Conservation (phyloP, 1,284 basidiomycete species). For the Moesziomyces globuligerus region DNA sequence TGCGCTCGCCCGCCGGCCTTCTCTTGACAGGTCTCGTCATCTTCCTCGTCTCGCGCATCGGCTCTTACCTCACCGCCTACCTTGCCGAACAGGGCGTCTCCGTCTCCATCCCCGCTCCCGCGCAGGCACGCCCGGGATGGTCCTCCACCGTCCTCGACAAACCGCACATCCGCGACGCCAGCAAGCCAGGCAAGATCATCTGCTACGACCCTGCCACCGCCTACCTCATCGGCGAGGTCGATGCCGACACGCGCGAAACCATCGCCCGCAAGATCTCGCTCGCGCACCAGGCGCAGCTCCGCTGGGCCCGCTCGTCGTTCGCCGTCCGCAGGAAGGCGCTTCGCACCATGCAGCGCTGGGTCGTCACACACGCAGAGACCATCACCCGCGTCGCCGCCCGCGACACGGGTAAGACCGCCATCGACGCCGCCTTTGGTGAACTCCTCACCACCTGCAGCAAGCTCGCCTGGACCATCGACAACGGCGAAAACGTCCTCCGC, state of each 20-base stretch:
- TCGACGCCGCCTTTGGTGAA: slow-evolving; percentile 71
- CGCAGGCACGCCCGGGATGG: slow-evolving; percentile 50
- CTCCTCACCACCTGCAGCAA: slow-evolving; percentile 61
- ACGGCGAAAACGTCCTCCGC: slow-evolving; percentile 48
- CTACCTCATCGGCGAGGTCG: slow-evolving; percentile 76
- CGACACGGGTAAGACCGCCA: slow-evolving; percentile 91
- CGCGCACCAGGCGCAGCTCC: slow-evolving; percentile 77
- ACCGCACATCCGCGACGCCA: slow-evolving; percentile 19
- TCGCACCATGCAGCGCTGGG: slow-evolving; percentile 86
- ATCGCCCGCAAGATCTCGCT: slow-evolving; percentile 77
- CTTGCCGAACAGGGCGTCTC: slow-evolving; percentile 26
- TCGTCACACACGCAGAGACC: slow-evolving; percentile 83
- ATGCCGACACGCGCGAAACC: slow-evolving; percentile 76
- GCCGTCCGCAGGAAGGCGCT: slow-evolving; percentile 81
- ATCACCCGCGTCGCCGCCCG: slow-evolving; percentile 90
- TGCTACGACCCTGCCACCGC: slow-evolving; percentile 90
- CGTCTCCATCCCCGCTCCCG: slow-evolving; percentile 37
- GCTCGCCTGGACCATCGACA: slow-evolving; percentile 59
- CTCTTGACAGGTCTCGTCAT: slow-evolving; percentile 35
- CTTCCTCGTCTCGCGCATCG: slow-evolving; percentile 22
- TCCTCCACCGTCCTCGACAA: slow-evolving; percentile 27
- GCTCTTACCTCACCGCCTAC: slow-evolving; percentile 4
- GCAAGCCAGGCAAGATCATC: slow-evolving; percentile 74
- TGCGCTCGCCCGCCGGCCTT: slow-evolving; percentile 35
- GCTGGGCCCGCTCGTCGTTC: slow-evolving; percentile 80